phyloP scores from a whole-genome alignment of 2,329 filamentous ascomycete genomes.

The Trichothecium sympodiale region DNA sequence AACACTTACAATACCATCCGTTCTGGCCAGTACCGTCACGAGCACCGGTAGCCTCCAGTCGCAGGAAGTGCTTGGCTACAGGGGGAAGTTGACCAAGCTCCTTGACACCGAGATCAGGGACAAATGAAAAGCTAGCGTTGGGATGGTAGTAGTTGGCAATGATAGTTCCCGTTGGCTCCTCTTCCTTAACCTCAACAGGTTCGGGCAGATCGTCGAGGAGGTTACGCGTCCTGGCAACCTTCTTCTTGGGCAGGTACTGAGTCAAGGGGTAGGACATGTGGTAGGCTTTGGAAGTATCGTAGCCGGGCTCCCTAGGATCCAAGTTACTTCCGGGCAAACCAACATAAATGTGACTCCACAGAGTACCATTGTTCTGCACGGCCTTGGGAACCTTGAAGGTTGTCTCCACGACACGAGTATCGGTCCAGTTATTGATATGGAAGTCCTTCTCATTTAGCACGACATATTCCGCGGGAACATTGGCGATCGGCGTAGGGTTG shows the following conservation, averaged over 20 bases:
- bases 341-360: constrained; percentile 92
- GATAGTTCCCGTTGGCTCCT: constrained; percentile 52
- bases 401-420: constrained; percentile 67
- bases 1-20: constrained; percentile 65
- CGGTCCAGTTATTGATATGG: constrained; percentile 65
- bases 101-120: constrained; percentile 67
- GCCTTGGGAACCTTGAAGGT: constrained; percentile 64
- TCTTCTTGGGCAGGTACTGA: constrained; percentile 86
- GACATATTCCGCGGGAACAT: constrained; percentile 54
- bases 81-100: constrained; percentile 58
- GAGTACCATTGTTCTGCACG: constrained; percentile 84
- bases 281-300: constrained; percentile 66
- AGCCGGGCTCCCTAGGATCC: constrained; percentile 63
- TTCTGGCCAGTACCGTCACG: constrained; percentile 78
- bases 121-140: constrained; percentile 80
- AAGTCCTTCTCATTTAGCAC: constrained; percentile 76
- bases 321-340: constrained; percentile 64
- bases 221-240: constrained; percentile 76
- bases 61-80: constrained; percentile 65
- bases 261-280: constrained; percentile 80
- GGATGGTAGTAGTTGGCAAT: constrained; percentile 88
- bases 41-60: constrained; percentile 68
- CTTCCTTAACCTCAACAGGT: constrained; percentile 32
- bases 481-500: constrained; percentile 54
- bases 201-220: constrained; percentile 49